Evolutionary conservation across 495 filamentous ascomycete species (phyloP), one percentile per base, ranked within the genome.

Genomic region (Cryomyces antarcticus): DNA sequence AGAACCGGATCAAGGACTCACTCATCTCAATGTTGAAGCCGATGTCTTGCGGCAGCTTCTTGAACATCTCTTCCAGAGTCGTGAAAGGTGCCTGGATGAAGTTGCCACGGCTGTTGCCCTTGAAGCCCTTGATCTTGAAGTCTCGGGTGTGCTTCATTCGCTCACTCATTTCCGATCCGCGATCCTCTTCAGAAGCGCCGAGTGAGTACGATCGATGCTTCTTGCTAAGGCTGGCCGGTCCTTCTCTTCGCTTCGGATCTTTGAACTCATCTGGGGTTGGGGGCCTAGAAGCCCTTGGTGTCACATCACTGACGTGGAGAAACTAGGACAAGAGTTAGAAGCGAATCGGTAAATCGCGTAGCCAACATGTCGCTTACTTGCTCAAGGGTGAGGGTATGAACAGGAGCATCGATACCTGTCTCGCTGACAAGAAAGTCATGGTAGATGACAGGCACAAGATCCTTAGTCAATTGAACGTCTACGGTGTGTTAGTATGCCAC

Each of bases 21-120:
- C 71, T 99, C 68, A 99, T 78, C 66, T 99, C 92, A 49, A 99
- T 93, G 57, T 99, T 96, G 69, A 99, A 96, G 7, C 89, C 85
- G 30, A 93, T 74, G 7, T 64, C 68, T 35, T 78, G 67, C 1
- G 84, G 84, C 0, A 99, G 62, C 56, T 85, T 78, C 52, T 69
- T 72, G 60, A 99, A 93, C 54, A 95, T 74, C 49, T 95, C 85
- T 57, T 94, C 82, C 35, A 99, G 63, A 0, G 92, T 99, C 4
- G 89, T 85, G 59, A 96, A 96, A 0, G 86, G 86, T 0, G 79
- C 81, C 54, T 96, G 88, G 48, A 99, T 94, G 51, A 86, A 87
- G 50, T 80, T 80, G 41, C 89, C 89, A 5, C 92, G 78, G 24
- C 74, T 85, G 56, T 99, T 99, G 38, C 78, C 86, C 61, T 99